Evolutionary conservation across 2,329 filamentous ascomycete genomes (phyloP).

Genomic region (Microcyclospora tardicrescens): DNA sequence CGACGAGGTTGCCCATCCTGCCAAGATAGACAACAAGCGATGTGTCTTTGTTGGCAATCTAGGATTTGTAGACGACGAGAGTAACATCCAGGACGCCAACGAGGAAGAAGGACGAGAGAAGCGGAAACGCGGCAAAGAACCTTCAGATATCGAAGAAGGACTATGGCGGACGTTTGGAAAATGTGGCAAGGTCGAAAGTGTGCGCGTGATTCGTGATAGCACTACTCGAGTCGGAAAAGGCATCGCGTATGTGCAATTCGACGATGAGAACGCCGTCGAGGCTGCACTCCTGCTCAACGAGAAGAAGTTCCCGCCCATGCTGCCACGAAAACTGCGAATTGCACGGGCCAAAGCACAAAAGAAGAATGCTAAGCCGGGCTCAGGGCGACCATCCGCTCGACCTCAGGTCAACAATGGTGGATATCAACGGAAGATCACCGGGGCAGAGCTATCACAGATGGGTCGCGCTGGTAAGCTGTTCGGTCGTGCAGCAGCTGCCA

Average conservation of each 20-base stretch:
- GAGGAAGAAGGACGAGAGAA: constrained; percentile 47
- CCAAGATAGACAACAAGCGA: constrained; percentile 67
- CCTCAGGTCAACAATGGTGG: constrained; percentile 24
- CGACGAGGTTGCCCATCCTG: constrained; percentile 80
- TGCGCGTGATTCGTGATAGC: constrained; percentile 79
- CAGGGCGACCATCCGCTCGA: constrained; percentile 18
- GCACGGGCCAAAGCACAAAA: constrained; percentile 64
- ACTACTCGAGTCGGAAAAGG: constrained; percentile 91
- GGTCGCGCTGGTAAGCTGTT: constrained; percentile 65
- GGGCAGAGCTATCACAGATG: constrained; percentile 55
- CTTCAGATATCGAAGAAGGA: constrained; percentile 83
- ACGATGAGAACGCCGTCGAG: constrained; percentile 79
- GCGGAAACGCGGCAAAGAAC: constrained; percentile 57
- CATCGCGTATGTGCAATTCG: constrained; percentile 93
- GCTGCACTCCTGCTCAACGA: constrained; percentile 76
- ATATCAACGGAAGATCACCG: constrained; percentile 58
- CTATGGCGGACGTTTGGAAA: constrained; percentile 71
- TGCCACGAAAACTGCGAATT: constrained; percentile 79
- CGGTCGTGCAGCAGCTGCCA: constrained; percentile 52
- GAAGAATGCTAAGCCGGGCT: constrained; percentile 32
- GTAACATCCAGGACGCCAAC: constrained; percentile 46
- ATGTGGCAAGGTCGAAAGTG: constrained; percentile 76
- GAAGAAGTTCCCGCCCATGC: constrained; percentile 86
- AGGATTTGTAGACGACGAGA: constrained; percentile 90
- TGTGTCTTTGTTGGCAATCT: constrained; percentile 96